Percentiles rank a stretch among this genome's conserved stretches.
Evolutionary conservation across 1,284 basidiomycete species (phyloP).

Genomic region (Boletus smithii): DNA sequence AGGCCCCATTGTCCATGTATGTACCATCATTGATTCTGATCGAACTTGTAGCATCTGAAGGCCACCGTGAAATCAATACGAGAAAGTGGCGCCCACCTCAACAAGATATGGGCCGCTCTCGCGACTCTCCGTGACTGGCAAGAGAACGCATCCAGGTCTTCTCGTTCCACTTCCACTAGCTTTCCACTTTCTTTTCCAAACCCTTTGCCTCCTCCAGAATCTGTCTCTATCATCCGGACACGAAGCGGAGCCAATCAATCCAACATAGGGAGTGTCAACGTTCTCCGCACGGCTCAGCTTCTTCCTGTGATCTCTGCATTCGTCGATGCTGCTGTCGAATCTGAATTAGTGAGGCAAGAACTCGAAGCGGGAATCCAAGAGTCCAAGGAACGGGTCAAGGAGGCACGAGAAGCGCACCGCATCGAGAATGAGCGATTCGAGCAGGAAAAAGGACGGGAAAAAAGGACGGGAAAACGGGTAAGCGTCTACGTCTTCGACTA

Average conservation of each 20-base stretch:
- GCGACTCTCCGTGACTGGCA: slow-evolving; percentile 43
- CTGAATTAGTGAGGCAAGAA: slow-evolving; percentile 50
- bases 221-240: slow-evolving; percentile 24
- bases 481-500: slow-evolving; percentile 15
- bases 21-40: slow-evolving; percentile 1
- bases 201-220: slow-evolving; percentile 49
- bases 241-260: slow-evolving; percentile 34
- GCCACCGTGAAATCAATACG: slow-evolving; percentile 50
- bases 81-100: slow-evolving; percentile 50
- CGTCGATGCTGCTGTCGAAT: slow-evolving; percentile 48
- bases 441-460: slow-evolving; percentile 35
- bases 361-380: slow-evolving; percentile 54
- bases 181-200: slow-evolving; percentile 45
- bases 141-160: slow-evolving; percentile 16
- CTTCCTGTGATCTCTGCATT: slow-evolving; percentile 60
- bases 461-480: slow-evolving; percentile 36
- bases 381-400: slow-evolving; percentile 49
- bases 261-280: slow-evolving; percentile 39
- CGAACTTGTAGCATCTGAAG: slow-evolving; percentile 40
- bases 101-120: slow-evolving; percentile 58
- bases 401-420: slow-evolving; percentile 46
- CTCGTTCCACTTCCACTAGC: slow-evolving; percentile 20
- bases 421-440: slow-evolving; percentile 48
- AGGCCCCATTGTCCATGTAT: slow-evolving; percentile 25
- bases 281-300: slow-evolving; percentile 57